Conservation (phyloP, 2,329 filamentous ascomycete genomes). For the Xylariaceae sp. region DNA sequence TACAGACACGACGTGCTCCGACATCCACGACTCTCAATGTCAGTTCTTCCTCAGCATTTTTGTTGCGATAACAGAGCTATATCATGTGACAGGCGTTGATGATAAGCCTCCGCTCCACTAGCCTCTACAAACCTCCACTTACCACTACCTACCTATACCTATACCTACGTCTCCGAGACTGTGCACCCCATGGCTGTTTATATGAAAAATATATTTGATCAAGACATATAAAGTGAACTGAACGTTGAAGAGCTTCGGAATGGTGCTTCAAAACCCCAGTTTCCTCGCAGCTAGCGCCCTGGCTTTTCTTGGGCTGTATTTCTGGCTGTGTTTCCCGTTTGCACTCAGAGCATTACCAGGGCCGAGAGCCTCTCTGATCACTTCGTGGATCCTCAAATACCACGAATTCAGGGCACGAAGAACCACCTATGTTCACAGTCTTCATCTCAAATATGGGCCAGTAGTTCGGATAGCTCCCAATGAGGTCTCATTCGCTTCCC, state of each 20-base stretch:
- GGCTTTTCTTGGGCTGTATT: slow-evolving; percentile 16
- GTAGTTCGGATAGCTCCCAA: slow-evolving; percentile 55
- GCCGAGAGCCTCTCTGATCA: slow-evolving; percentile 45
- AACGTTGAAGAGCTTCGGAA: slow-evolving; percentile 5
- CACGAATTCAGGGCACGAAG: slow-evolving; percentile 52
- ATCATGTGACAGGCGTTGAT: too few relatives aligned
- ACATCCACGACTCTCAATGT: too few relatives aligned
- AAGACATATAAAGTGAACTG: too few relatives aligned
- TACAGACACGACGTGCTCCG: too few relatives aligned
- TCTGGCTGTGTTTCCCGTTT: slow-evolving; percentile 31
- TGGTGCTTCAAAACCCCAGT: slow-evolving; percentile 24
- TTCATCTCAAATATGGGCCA: slow-evolving; percentile 54
- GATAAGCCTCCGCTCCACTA: too few relatives aligned
- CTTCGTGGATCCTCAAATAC: slow-evolving; percentile 49
- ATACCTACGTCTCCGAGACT: too few relatives aligned
- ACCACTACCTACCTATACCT: too few relatives aligned
- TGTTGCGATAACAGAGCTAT: too few relatives aligned
- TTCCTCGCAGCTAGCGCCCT: slow-evolving; percentile 18
- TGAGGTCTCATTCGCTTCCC: slow-evolving; percentile 57
- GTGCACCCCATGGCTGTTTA: too few relatives aligned
- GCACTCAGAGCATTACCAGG: slow-evolving; percentile 45
- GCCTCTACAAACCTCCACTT: too few relatives aligned
- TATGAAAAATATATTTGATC: too few relatives aligned
- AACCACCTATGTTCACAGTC: slow-evolving; percentile 51
- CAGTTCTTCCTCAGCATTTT: too few relatives aligned